Evolutionary conservation across 257 asterid species (phyloP).

Genomic region (Prunella vulgaris): DNA sequence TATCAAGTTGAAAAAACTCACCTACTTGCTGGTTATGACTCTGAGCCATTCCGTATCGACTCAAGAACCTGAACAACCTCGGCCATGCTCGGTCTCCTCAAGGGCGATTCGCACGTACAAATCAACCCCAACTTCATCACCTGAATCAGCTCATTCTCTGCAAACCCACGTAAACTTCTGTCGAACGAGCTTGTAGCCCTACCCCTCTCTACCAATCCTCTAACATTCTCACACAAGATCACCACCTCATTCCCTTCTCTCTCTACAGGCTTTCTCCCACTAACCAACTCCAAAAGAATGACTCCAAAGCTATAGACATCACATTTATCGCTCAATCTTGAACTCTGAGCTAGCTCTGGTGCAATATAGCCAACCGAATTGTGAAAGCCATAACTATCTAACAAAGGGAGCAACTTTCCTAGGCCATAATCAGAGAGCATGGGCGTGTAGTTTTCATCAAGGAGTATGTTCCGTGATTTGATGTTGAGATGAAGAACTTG

Average conservation of each 20-base stretch:
- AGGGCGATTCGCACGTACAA: slow-evolving; percentile 60
- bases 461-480: slow-evolving; percentile 74
- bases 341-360: slow-evolving; percentile 83
- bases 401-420: slow-evolving; percentile 58
- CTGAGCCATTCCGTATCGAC: slow-evolving; percentile 67
- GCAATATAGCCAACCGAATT: slow-evolving; percentile 89
- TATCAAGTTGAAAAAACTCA: neutral
- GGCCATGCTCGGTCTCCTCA: slow-evolving; percentile 89
- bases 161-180: slow-evolving; percentile 57
- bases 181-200: slow-evolving; percentile 62
- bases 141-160: slow-evolving; percentile 74
- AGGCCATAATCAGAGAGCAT: slow-evolving; percentile 79
- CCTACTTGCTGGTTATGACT: slow-evolving; percentile 19
- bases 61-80: slow-evolving; percentile 93
- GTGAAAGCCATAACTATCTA: slow-evolving; percentile 55
- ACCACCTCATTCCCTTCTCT: slow-evolving; percentile 60
- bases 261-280: slow-evolving; percentile 89
- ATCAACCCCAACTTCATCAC: slow-evolving; percentile 86
- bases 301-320: slow-evolving; percentile 87
- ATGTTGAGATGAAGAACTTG: slow-evolving; percentile 73
- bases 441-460: slow-evolving; percentile 47
- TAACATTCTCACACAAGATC: slow-evolving; percentile 66
- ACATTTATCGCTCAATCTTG: slow-evolving; percentile 61
- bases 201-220: slow-evolving; percentile 64
- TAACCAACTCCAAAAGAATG: slow-evolving; percentile 70